phyloP scores from a whole-genome alignment of 805 yeast genomes.

The Saitoella complicata region DNA sequence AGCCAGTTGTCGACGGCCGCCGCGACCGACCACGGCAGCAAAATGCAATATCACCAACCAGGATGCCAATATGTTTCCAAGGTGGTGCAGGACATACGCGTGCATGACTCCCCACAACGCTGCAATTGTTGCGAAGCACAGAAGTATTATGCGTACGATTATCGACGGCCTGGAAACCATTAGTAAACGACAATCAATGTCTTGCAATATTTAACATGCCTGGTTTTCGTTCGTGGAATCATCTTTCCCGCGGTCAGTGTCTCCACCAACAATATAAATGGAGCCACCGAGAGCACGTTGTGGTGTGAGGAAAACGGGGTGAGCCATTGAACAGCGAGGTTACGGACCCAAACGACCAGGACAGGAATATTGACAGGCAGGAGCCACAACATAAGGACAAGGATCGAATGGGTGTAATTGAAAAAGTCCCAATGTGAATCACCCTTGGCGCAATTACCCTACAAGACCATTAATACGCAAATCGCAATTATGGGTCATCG shows the following conservation, averaged over 20 bases:
- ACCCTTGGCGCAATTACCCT: no score
- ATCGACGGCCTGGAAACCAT: slow-evolving; percentile 16
- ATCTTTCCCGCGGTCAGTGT: slow-evolving; percentile 33
- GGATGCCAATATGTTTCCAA: slow-evolving; percentile 40
- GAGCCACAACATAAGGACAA: slow-evolving; percentile 59
- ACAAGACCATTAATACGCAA: no score
- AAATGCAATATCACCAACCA: slow-evolving; percentile 13
- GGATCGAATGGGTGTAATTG: slow-evolving; percentile 47
- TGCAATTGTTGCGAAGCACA: slow-evolving; percentile 43
- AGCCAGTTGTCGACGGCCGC: neutral
- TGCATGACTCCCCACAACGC: slow-evolving; percentile 63
- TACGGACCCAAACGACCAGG: slow-evolving; percentile 65
- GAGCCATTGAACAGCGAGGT: slow-evolving; percentile 58
- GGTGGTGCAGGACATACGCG: slow-evolving; percentile 70
- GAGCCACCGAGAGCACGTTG: slow-evolving; percentile 59
- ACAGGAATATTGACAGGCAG: slow-evolving; percentile 68
- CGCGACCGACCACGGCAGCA: neutral
- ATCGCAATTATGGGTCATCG: neutral
- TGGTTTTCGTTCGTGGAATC: slow-evolving; percentile 26
- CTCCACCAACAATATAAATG: slow-evolving; percentile 47
- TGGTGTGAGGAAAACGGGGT: slow-evolving; percentile 82
- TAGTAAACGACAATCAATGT: slow-evolving; percentile 4
- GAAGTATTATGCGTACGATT: slow-evolving; percentile 26
- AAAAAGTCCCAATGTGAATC: slow-evolving; percentile 18
- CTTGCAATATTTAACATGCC: neutral